phyloP scores from a whole-genome alignment of 2,329 filamentous ascomycete species.

The Lecanoromycetidae sp. region DNA sequence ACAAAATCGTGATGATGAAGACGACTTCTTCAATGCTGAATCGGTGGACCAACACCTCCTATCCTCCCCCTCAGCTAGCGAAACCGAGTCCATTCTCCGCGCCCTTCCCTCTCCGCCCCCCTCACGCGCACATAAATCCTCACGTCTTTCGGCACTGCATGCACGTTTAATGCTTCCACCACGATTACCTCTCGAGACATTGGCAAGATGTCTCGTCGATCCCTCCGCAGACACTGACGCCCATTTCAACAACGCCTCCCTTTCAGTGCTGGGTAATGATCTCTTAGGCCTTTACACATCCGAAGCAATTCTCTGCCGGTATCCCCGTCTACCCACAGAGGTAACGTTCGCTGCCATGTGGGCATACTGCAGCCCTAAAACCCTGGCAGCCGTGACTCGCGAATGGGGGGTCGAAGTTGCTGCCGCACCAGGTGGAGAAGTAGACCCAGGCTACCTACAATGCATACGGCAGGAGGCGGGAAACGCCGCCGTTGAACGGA shows the following conservation, averaged over 20 bases:
- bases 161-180: conserved; percentile 72
- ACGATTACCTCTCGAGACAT: conserved; percentile 71
- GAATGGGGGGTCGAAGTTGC: conserved; percentile 90
- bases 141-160: conserved; percentile 86
- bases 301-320: conserved; percentile 78
- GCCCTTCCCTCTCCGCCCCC: conserved; percentile 60
- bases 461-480: conserved; percentile 46
- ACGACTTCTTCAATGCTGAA: conserved; percentile 6
- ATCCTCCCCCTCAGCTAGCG: conserved; percentile 19
- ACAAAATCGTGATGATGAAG: conserved; percentile 19
- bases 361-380: conserved; percentile 65
- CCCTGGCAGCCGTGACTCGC: conserved; percentile 58
- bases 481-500: conserved; percentile 31
- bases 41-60: background rate
- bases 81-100: conserved; percentile 26
- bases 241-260: conserved; percentile 76
- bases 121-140: conserved; percentile 55
- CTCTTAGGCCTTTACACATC: conserved; percentile 79
- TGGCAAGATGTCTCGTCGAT: conserved; percentile 77
- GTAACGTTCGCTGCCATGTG: conserved; percentile 77
- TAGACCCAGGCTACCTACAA: conserved; percentile 82
- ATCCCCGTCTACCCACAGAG: conserved; percentile 79
- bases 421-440: conserved; percentile 77
- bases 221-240: conserved; percentile 67
- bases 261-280: conserved; percentile 68